Conservation (phyloP, 805 yeast species). For the Kuraishia ogatae region DNA sequence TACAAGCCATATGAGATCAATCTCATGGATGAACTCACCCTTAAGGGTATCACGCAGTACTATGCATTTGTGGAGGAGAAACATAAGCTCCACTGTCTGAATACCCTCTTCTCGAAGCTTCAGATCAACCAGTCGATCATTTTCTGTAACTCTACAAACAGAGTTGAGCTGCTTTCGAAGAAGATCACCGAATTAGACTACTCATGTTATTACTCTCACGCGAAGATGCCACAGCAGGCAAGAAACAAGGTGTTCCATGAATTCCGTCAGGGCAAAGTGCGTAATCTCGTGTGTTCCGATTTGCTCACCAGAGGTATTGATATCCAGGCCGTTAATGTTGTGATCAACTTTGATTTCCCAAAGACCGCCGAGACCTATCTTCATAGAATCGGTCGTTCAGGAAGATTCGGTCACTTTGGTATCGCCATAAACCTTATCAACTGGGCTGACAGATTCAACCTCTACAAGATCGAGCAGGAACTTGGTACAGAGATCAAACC, state of each 20-base stretch:
- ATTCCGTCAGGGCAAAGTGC: constrained; percentile 95
- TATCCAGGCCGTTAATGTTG: constrained; percentile 97
- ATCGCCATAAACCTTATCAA: constrained; percentile 93
- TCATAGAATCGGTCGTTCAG: constrained; percentile 98
- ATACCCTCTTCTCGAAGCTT: constrained; percentile 87
- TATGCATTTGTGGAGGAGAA: constrained; percentile 98
- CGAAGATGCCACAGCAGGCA: constrained; percentile 94
- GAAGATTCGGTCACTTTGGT: constrained; percentile 98
- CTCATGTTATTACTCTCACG: constrained; percentile 95
- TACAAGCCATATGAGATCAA: constrained; percentile 92
- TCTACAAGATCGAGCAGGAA: constrained; percentile 94
- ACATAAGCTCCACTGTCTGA: constrained; percentile 91
- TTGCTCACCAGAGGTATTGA: constrained; percentile 96
- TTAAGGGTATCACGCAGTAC: constrained; percentile 93
- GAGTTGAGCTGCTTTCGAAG: constrained; percentile 92
- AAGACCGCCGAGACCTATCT: constrained; percentile 82
- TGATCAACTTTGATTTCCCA: constrained; percentile 97
- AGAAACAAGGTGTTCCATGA: constrained; percentile 98
- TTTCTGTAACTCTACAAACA: constrained; percentile 92
- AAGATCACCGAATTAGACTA: constrained; percentile 94
- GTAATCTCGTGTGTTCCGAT: constrained; percentile 96
- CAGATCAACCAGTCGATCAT: constrained; percentile 96
- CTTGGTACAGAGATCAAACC: constrained; percentile 96
- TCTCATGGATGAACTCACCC: constrained; percentile 93
- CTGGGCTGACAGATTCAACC: constrained; percentile 92